Evolutionary conservation across 257 asterid species (phyloP), one percentile per base, ranked within the genome.

Genomic region (Nicotiana obtusifolia): DNA sequence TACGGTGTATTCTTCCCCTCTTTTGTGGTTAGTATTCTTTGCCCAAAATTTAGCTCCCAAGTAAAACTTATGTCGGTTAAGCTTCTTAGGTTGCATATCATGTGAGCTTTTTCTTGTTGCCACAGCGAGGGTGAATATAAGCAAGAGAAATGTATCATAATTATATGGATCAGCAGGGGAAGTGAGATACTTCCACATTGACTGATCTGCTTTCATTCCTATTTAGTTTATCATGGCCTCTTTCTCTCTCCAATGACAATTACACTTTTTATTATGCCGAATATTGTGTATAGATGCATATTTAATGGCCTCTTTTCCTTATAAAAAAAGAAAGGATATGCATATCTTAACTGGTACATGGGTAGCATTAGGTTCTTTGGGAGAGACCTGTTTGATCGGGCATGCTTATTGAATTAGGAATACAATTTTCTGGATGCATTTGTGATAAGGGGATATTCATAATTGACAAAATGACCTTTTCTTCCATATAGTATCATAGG

Each of bases 341-440:
- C 78, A 22, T 71, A 71, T 41, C 59, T 19, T 13, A 41, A 6
- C 14, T 41, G 33, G 35, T 41, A 26, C 2, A 71, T 44, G 20
- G 44, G 59, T 71, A 71, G 78, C 59, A 41, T 69, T 69, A 49
- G 44, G 62, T 54, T 26, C 24, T 49, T 49, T 49, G 24, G 52
- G 24, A 60, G 62, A 49, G 62, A 37, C 24, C 16, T 75, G 44
- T 75, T 49, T 75, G 79, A 75, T 60, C 79, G 26, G 4, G 62
- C 79, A 15, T 75, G 79, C 79, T 49, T 75, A 49, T 24, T 75
- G 79, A 47, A 24, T 60, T 24, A 16, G 80, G 13, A 49, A 49
- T 75, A 24, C 44, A 49, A 26, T 75, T 73, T 44, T 73, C 37
- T 73, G 62, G 41, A 47, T 73, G 79, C 79, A 24, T 73, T 71